Conservation (phyloP, 129 eudicot genomes). For the Flaveria robusta region DNA sequence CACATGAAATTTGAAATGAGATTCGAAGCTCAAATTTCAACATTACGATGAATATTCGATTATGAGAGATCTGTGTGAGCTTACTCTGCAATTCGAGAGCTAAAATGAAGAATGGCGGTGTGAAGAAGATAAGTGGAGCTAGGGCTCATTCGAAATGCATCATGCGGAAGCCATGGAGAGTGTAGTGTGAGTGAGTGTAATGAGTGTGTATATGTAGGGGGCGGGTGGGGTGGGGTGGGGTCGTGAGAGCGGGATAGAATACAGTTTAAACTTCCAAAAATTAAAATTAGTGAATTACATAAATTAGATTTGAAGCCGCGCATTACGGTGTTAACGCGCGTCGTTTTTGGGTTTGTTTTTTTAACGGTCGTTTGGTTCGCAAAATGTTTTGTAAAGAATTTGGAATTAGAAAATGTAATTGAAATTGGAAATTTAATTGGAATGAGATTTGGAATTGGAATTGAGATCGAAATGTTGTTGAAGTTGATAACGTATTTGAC, state of each 20-base stretch:
- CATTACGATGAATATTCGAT: not conserved
- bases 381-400: no score
- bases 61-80: constrained; percentile 35
- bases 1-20: not conserved
- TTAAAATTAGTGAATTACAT: not conserved
- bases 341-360: no score
- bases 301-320: no score
- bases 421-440: no score
- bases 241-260: constrained; percentile 54
- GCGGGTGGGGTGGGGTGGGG: constrained; percentile 29
- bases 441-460: no score
- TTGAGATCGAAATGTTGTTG: no score
- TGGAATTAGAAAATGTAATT: no score
- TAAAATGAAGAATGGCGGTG: constrained; percentile 30
- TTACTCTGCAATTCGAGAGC: constrained; percentile 51
- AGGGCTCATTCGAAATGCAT: constrained; percentile 40
- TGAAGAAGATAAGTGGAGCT: constrained; percentile 30
- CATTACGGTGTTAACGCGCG: no score
- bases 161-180: constrained; percentile 28
- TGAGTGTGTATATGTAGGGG: constrained; percentile 23
- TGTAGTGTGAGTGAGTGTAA: constrained; percentile 23
- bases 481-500: no score
- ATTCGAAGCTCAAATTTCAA: constrained; percentile 13
- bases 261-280: constrained; percentile 51
- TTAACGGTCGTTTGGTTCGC: no score